Base-by-base conservation (phyloP, 2,329 filamentous ascomycete species). In the Talaromyces verruculosus region DNA sequence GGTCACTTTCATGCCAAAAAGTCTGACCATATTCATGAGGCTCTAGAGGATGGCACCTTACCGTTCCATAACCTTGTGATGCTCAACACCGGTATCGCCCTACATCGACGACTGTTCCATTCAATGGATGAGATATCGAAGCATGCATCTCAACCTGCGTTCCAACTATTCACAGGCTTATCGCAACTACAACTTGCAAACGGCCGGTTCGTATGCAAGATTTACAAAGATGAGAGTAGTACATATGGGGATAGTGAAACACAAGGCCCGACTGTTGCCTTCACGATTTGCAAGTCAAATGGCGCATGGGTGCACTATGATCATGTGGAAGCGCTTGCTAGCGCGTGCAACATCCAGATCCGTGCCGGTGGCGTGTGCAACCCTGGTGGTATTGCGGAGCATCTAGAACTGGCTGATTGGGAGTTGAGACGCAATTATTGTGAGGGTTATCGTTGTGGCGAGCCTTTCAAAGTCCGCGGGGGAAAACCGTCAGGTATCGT, bases 341-440 rank as follows among this genome's bases (percentile, higher is more conserved):
- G 85, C 3, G 82, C 96, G 28, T 91, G 90, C 70, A 86, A 87
- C 61, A 90, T 98, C 51, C 92, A 97, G 72, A 80, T 98, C 19
- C 87, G 95, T 43, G 96, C 92, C 0, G 95, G 95, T 6, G 91
- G 92, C 0, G 83, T 97, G 1, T 99, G 95, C 79, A 97, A 97
- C 72, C 94, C 95, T 1, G 95, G 93, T 10, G 93, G 93, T 1
- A 86, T 97, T 65, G 90, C 93, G 17, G 83, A 84, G 0, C 87
- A 88, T 25, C 83, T 98, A 17, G 81, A 82, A 2, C 83, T 97
- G 61, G 84, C 89, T 55, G 88, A 92, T 0, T 90, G 89, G 86
- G 93, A 98, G 73, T 89, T 97, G 84, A 89, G 84, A 70, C 85
- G 86, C 65, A 96, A 97, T 74, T 97, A 95, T 72, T 92, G 91